phyloP scores from a whole-genome alignment of 352 stramenopile genomes.

The Phytophthora tubulina region DNA sequence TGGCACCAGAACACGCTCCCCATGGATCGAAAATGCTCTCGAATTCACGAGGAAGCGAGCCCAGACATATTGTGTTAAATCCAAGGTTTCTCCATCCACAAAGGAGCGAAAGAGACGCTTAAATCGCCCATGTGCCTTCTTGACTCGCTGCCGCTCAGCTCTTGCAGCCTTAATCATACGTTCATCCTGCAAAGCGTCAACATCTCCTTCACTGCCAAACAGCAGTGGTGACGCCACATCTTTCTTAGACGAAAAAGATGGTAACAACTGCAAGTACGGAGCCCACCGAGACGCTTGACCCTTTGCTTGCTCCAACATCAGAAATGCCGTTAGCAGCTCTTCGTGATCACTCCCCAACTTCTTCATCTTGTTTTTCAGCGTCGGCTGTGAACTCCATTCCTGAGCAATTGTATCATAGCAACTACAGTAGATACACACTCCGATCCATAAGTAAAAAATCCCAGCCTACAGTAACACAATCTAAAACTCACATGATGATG shows the following conservation, averaged over 20 bases:
- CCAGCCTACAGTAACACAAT: no score
- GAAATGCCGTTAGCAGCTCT: slow-evolving; percentile 71
- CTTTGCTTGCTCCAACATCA: slow-evolving; percentile 65
- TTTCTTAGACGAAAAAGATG: slow-evolving; percentile 25
- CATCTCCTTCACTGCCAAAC: slow-evolving; percentile 33
- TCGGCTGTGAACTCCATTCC: slow-evolving; percentile 27
- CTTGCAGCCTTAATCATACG: slow-evolving; percentile 44
- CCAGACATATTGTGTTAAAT: slow-evolving; percentile 49
- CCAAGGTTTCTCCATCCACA: slow-evolving; percentile 10
- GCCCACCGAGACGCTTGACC: slow-evolving; percentile 51
- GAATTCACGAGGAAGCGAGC: slow-evolving; percentile 74
- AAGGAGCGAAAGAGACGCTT: slow-evolving; percentile 52
- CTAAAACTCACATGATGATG: slow-evolving; percentile 53
- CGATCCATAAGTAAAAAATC: background rate
- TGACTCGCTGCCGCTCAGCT: slow-evolving; percentile 37
- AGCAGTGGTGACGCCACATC: slow-evolving; percentile 50
- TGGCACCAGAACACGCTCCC: slow-evolving; percentile 80
- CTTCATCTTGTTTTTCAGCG: slow-evolving; percentile 47
- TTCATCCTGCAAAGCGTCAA: slow-evolving; percentile 60
- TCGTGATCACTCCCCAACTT: slow-evolving; percentile 49
- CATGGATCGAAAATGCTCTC: slow-evolving; percentile 81
- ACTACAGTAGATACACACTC: slow-evolving; percentile 16
- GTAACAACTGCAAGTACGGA: slow-evolving; percentile 66
- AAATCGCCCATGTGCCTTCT: slow-evolving; percentile 54
- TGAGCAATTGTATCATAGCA: slow-evolving; percentile 52